These are phyloP conservation scores for Pezizomycotina sp. DNA, from an alignment of 2,329 filamentous ascomycete genomes.

Conservation along the genomic window DNA sequence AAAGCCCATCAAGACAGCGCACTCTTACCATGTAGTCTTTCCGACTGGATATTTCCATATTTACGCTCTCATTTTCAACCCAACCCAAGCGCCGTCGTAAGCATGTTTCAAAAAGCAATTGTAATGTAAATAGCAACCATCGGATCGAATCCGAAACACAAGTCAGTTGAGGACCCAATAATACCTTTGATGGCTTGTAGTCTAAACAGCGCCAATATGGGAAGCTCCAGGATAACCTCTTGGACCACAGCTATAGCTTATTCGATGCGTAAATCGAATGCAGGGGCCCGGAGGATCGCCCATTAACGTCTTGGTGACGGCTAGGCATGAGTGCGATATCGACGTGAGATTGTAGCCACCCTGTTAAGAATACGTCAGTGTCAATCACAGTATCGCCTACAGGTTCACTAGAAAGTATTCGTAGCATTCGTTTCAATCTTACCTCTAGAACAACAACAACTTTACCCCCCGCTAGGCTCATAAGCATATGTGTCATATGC, in stretches of 20 bases:
- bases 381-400: neutral
- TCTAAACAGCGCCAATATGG: conserved; percentile 11
- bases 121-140: no score
- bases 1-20: no score
- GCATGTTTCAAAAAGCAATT: no score
- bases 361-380: conserved; percentile 24
- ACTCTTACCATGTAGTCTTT: no score
- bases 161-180: no score
- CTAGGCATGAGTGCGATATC: conserved; percentile 80
- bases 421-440: conserved; percentile 2
- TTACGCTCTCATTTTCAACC: no score
- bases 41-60: no score
- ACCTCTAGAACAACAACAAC: conserved; percentile 77
- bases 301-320: conserved; percentile 86
- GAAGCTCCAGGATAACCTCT: conserved; percentile 41
- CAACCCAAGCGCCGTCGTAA: no score
- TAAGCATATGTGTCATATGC: conserved; percentile 98
- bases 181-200: conserved; percentile 15
- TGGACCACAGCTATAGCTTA: conserved; percentile 40
- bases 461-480: conserved; percentile 80
- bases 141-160: no score
- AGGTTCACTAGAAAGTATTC: neutral
- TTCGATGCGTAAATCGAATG: conserved; percentile 34
- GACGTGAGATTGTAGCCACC: conserved; percentile 89
- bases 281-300: conserved; percentile 63